Base-by-base conservation (phyloP, 2,329 filamentous ascomycete species). In the Colletotrichum lini region DNA sequence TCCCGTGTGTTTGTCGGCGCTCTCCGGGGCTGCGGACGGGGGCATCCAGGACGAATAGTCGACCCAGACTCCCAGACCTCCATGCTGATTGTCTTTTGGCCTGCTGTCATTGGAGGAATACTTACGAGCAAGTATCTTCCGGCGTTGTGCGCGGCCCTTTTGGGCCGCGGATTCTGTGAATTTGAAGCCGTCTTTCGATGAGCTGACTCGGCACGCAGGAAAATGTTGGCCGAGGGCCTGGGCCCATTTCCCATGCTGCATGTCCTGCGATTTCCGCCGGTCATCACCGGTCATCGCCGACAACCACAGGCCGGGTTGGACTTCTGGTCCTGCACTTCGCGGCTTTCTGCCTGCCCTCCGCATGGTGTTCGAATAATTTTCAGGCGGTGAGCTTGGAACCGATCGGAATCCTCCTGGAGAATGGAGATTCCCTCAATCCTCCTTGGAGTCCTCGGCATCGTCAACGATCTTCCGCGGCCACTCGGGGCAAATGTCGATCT, bases 401-500 rank as follows among this genome's bases (percentile, higher is more conserved):
- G 3, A 42, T 42, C n/a, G 35, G 35, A 9, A 12, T 23, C 35
- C 35, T 16, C n/a, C 7, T 7, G 54, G n/a, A 38, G 4, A 2
- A 8, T 42, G 35, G n/a, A 16, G 54, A 3, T 10, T 23, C 35
- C n/a, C 23, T 64, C 65, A 72, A 16, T 72, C 69, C 38, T 72
- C 69, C 30, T 69, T 72, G 16, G 59, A 64, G 23, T 72, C 69
- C 21, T 72, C 59, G 9, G 69, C 80, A 44, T 79, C 78, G 4
- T 78, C 76, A 7, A 80, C 76, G 15, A 75, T 78, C 79, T 98
- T 98, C 77, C 93, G 91, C 2, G 96, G 96, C 96, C 96, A 99
- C 76, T 96, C 93, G 58, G 92, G 91, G 58, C 94, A 95, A 70
- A 96, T 90, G 77, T 99, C 96, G 74, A 99, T 98, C 52, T 91